These are phyloP conservation scores for Vitis riparia DNA, from an alignment of 164 flowering plant genomes.

Conservation along the genomic window DNA sequence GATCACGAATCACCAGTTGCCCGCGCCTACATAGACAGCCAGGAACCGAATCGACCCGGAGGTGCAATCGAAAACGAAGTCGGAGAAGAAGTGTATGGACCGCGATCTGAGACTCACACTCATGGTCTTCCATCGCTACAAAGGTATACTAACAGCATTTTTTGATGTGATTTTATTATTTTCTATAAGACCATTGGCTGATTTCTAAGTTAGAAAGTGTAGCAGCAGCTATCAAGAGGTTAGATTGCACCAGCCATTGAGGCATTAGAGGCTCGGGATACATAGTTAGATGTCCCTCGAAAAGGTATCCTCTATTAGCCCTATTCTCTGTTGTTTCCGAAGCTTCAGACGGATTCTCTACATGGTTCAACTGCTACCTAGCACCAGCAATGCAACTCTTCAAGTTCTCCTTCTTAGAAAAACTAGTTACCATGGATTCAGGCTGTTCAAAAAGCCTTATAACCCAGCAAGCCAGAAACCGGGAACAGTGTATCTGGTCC, in stretches of 20 bases:
- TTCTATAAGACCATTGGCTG: constrained; percentile 36
- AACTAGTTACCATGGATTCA: constrained; percentile 36
- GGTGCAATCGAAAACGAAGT: too few relatives aligned
- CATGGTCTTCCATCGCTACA: constrained; percentile 24
- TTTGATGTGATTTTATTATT: constrained; percentile 19
- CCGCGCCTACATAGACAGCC: too few relatives aligned
- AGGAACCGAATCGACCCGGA: too few relatives aligned
- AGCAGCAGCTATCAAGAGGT: constrained; percentile 37
- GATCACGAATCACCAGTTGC: too few relatives aligned
- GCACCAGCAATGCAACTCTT: constrained; percentile 61
- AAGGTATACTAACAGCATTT: constrained; percentile 24
- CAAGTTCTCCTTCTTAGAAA: constrained; percentile 64
- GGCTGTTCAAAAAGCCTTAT: constrained; percentile 62
- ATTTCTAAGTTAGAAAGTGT: constrained; percentile 37
- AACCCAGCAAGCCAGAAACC: constrained; percentile 78
- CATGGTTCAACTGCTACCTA: constrained; percentile 49
- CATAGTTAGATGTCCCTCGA: constrained; percentile 96
- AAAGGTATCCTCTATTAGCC: constrained; percentile 57
- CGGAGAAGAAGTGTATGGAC: too few relatives aligned
- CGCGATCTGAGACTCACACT: too few relatives aligned
- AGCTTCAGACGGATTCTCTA: constrained; percentile 36
- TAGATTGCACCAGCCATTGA: constrained; percentile 69
- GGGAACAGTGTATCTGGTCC: constrained; percentile 67
- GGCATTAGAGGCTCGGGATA: constrained; percentile 94
- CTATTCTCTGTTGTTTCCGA: constrained; percentile 18